These are phyloP conservation scores for Axilococcus clingmanii DNA, from an alignment of 139 green algal species.

Conservation along the genomic window DNA sequence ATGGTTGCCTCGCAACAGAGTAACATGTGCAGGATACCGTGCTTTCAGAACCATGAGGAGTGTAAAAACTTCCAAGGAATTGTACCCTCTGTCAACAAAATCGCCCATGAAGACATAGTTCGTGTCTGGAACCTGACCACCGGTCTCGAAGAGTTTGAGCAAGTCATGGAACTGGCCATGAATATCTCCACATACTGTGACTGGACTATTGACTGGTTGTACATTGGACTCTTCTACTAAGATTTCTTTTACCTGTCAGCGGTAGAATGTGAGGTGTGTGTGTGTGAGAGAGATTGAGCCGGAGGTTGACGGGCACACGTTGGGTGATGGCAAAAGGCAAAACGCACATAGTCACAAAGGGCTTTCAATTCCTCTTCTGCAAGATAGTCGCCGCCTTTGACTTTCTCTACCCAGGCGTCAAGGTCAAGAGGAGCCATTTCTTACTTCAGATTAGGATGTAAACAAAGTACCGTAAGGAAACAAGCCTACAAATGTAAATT, in stretches of 20 bases:
- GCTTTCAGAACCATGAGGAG: constrained; percentile 96
- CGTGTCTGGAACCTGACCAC: constrained; percentile 85
- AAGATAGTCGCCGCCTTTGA: constrained; percentile 80
- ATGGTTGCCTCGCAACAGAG: constrained; percentile 95
- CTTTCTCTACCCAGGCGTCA: constrained; percentile 86
- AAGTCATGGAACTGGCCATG: constrained; percentile 99
- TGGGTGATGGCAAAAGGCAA: no score
- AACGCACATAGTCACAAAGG: constrained; percentile 86
- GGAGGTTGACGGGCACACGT: no score
- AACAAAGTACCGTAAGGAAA: neutral
- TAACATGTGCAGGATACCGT: constrained; percentile 87
- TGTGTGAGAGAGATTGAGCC: no score
- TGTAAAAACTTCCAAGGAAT: constrained; percentile 96
- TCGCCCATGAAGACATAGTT: constrained; percentile 99
- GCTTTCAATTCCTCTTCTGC: constrained; percentile 93
- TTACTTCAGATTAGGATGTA: neutral
- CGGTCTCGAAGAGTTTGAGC: constrained; percentile 94
- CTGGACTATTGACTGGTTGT: constrained; percentile 92
- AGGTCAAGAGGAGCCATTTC: constrained; percentile 35
- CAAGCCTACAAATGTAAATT: neutral
- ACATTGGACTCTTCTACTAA: constrained; percentile 99
- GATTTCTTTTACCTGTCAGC: constrained; percentile 89
- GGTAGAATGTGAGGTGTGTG: neutral
- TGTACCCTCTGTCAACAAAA: constrained; percentile 99
- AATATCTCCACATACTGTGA: constrained; percentile 99